Evolutionary conservation across 805 yeast genomes (phyloP), one percentile per base, ranked within the genome.

Genomic region (Cephaloascus fragrans): DNA sequence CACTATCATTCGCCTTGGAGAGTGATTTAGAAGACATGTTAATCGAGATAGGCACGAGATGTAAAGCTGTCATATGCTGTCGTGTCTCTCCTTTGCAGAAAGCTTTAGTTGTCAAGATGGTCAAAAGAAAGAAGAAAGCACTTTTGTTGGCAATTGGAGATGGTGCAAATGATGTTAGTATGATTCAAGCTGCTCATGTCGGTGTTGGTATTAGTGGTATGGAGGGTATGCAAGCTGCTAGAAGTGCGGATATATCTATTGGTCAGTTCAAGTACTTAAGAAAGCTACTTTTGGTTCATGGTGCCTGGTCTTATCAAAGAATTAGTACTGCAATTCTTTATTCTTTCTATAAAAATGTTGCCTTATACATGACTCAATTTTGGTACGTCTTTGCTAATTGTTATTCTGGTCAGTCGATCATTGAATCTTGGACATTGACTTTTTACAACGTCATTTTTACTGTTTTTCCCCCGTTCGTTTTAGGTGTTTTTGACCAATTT

Each of bases 211-310:
- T 93, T 45, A 85, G 95, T 61, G 99, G 99, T 47, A 83, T 88
- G 90, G 99, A 93, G 64, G 99, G 99, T 48, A 88, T 89, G 87
- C 99, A 93, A 61, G 98, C 98, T 9, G 97, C 98, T 0, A 75
- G 99, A 57, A 82, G 95, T 57, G 97, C 99, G 0, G 99, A 93
- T 67, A 78, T 93, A 43, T 88, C 97, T 1, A 87, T 94, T 59
- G 97, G 96, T 0, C 97, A 93, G 57, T 93, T 93, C 72, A 80
- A 80, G 56, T 93, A 76, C 57, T 69, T 93, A 62, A 77, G 79
- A 51, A 88, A 85, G 56, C 62, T 93, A 40, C 62, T 93, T 34
- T 68, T 93, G 35, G 98, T 93, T 9, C 99, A 93, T 58, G 99
- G 99, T 2, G 65, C 96, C 6, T 93, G 99, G 99, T 86, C 96